These are phyloP conservation scores for Candida tetrigidarum DNA, from an alignment of 1,139 yeast genomes.

Conservation along the genomic window DNA sequence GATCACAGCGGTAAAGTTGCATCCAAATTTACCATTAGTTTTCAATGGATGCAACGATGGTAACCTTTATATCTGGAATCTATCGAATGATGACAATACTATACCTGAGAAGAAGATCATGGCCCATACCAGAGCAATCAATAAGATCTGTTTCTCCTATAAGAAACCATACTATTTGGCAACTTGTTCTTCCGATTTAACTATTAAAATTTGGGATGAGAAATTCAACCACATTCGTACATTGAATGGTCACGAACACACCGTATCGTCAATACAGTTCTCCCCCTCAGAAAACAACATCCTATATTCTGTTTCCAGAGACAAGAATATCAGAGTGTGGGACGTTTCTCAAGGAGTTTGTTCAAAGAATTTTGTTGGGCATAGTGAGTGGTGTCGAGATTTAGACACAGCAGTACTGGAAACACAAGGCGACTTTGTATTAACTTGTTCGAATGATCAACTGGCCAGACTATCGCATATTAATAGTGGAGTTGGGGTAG, in stretches of 20 bases:
- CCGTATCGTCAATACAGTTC: constrained; percentile 70
- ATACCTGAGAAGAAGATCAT: constrained; percentile 68
- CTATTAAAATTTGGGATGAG: constrained; percentile 73
- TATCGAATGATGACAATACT: constrained; percentile 53
- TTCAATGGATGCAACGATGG: constrained; percentile 81
- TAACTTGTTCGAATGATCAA: constrained; percentile 86
- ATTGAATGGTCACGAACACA: constrained; percentile 88
- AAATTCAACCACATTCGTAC: constrained; percentile 62
- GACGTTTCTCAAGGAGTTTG: constrained; percentile 74
- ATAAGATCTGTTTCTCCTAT: constrained; percentile 43
- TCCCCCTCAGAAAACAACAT: constrained; percentile 38
- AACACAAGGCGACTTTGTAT: constrained; percentile 53
- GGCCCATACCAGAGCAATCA: constrained; percentile 80
- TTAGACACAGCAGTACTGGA: constrained; percentile 43
- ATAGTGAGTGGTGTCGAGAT: constrained; percentile 87
- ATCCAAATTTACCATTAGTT: constrained; percentile 70
- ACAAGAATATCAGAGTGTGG: constrained; percentile 76
- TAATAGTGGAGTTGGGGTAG: constrained; percentile 68
- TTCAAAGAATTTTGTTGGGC: constrained; percentile 69
- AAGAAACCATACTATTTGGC: constrained; percentile 39
- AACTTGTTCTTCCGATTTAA: constrained; percentile 75
- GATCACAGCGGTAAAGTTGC: constrained; percentile 68
- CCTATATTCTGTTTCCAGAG: constrained; percentile 78
- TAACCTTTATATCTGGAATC: constrained; percentile 72
- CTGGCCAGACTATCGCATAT: constrained; percentile 68